Evolutionary conservation across 352 stramenopile genomes (phyloP), one percentile per base, ranked within the genome.

Genomic region (Albugo laibachii): DNA sequence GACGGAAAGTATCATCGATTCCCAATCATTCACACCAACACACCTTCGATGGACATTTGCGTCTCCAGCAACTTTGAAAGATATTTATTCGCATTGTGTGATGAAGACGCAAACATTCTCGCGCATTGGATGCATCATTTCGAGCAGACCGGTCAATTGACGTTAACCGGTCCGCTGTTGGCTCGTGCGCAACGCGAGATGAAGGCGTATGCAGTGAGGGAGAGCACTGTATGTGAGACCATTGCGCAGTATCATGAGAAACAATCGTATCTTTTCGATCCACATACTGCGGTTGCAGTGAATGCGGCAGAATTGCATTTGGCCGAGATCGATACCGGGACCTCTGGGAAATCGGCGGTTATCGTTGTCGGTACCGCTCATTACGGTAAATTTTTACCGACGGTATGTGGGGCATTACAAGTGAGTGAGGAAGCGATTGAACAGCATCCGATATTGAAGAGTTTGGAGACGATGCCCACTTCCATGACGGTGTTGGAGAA

Each of bases 1-100:
- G 92, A 80, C 45, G 95, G 94, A 53, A 92, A 96, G 59, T 99
- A 99, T 67, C 86, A 97, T 49, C 77, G 92, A 42, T 65, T 87
- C 55, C 47, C 63, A 41, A 96, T 97, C 55, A 62, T 85, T 40
- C 73, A 96, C 58, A 98, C 92, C 40, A 92, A 96, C 41, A 94
- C 89, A 44, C 95, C 95, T 34, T 97, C 83, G 2, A 99, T 99
- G 94, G 95, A 99, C 62, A 99, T 99, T 56, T 98, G 92, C 57
- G 93, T 99, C 5, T 97, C 86, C 38, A 97, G 84, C 55, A 99
- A 99, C 74, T 99, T 99, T 67, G 95, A 99, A 65, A 74, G 95
- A 19, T 98, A 97, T 67, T 69, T 99, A 1, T 99, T 96, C 57
- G 83, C 94, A 52, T 67, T 98, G 19, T 71, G 74, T 16, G 93